phyloP scores from a whole-genome alignment of 2,329 filamentous ascomycete species.

The Aspergillus bombycis region DNA sequence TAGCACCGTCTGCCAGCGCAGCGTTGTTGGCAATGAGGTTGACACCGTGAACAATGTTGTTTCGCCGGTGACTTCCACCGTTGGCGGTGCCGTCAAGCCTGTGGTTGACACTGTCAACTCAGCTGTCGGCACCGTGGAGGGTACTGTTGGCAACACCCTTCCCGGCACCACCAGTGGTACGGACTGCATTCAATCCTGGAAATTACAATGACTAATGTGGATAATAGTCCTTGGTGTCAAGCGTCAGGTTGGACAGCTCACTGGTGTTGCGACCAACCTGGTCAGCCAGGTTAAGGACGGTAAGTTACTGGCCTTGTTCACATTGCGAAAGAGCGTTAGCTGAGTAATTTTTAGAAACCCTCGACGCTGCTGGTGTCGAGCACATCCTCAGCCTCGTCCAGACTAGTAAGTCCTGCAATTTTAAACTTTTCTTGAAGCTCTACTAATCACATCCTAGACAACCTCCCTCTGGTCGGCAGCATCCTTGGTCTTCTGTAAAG shows the following conservation, averaged over 20 bases:
- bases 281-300: conserved; percentile 18
- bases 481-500: conserved; percentile 5
- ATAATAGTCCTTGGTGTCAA: conserved; percentile 9
- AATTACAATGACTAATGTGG: conserved; percentile 3
- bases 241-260: conserved; percentile 17
- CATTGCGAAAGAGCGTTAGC: background rate
- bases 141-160: conserved; percentile 6
- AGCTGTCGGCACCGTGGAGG: conserved; percentile 19
- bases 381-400: conserved; percentile 16
- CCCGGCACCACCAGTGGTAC: conserved; percentile 22
- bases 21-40: conserved; percentile 5
- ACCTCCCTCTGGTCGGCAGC: background rate
- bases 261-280: conserved; percentile 19
- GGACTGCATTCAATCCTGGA: background rate
- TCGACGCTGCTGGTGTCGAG: conserved; percentile 17
- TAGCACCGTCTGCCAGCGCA: conserved; percentile 12
- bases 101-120: conserved; percentile 7
- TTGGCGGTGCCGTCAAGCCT: background rate
- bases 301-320: conserved; percentile 2
- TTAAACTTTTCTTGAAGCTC: background rate
- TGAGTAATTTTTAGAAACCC: conserved; percentile 9
- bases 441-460: background rate
- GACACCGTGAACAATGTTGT: conserved; percentile 4
- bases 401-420: conserved; percentile 12
- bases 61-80: background rate